Evolutionary conservation across 1,284 basidiomycete species (phyloP).

Genomic region (Tranzscheliella williamsii): DNA sequence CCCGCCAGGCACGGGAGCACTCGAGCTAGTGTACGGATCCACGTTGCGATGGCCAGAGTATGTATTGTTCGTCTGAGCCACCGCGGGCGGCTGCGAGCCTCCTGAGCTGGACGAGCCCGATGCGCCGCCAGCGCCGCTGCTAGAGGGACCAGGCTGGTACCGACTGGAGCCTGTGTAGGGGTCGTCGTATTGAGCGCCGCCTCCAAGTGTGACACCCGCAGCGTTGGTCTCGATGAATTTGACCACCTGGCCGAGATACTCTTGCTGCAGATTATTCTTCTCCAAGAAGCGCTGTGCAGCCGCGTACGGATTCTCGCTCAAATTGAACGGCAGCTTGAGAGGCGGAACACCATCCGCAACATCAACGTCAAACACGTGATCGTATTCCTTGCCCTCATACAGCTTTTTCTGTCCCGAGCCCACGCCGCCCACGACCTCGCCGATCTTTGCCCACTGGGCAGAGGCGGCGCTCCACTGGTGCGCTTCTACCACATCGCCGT

Average conservation of each 20-base stretch:
- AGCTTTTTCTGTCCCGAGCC: slow-evolving; percentile 84
- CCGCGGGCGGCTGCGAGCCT: no score
- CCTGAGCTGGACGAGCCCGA: no score
- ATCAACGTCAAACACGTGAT: slow-evolving; percentile 98
- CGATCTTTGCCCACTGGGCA: slow-evolving; percentile 84
- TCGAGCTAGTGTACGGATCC: slow-evolving; percentile 44
- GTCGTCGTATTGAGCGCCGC: slow-evolving; percentile 72
- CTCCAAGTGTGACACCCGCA: slow-evolving; percentile 69
- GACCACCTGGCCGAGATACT: slow-evolving; percentile 87
- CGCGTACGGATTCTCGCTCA: slow-evolving; percentile 79
- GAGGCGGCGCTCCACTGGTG: slow-evolving; percentile 72
- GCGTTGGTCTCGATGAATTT: slow-evolving; percentile 93
- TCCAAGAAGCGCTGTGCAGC: slow-evolving; percentile 89
- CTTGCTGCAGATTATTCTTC: slow-evolving; percentile 77
- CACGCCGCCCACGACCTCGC: slow-evolving; percentile 92
- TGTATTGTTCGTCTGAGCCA: no score
- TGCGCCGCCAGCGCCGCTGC: no score
- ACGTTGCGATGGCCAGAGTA: slow-evolving; percentile 63
- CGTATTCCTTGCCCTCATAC: slow-evolving; percentile 86
- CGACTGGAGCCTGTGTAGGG: slow-evolving; percentile 83
- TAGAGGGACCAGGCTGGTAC: slow-evolving; percentile 67
- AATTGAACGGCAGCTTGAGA: slow-evolving; percentile 90
- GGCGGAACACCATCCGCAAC: slow-evolving; percentile 89
- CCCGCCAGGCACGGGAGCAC: no score
- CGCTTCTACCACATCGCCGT: slow-evolving; percentile 48